Conservation (phyloP, 1,284 basidiomycete species). For the Cryptococcus sp. region DNA sequence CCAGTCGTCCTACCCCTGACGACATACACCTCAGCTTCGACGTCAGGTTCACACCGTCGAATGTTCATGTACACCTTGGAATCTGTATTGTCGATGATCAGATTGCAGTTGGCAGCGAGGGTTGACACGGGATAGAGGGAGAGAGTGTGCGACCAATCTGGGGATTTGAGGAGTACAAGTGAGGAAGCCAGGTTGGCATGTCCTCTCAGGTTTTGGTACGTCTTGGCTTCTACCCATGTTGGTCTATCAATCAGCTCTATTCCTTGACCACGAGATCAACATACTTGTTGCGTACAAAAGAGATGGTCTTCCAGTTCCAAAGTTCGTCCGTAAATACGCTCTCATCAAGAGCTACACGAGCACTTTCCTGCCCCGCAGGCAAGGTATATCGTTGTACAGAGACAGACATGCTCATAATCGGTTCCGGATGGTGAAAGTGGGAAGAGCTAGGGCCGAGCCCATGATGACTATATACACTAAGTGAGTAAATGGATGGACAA, state of each 20-base stretch:
- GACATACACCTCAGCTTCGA: constrained; percentile 11
- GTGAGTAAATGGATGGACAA: too few relatives aligned
- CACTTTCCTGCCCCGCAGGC: not conserved
- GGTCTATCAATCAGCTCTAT: constrained; percentile 7
- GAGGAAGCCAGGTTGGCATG: constrained; percentile 12
- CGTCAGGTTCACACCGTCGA: constrained; percentile 6
- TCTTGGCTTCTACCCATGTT: constrained; percentile 18
- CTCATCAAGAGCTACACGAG: not conserved
- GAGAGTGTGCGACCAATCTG: constrained; percentile 8
- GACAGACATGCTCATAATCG: not conserved
- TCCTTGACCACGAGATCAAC: constrained; percentile 3
- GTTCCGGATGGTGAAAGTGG: too few relatives aligned
- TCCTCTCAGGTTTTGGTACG: not conserved
- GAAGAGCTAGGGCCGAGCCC: too few relatives aligned
- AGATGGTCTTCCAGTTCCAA: constrained; percentile 12
- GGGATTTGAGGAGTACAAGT: constrained; percentile 12
- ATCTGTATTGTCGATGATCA: constrained; percentile 10
- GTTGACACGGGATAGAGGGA: constrained; percentile 25
- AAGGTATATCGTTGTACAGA: not conserved
- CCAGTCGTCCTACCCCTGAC: constrained; percentile 9
- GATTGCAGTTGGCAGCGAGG: constrained; percentile 13
- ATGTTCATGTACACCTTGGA: constrained; percentile 7
- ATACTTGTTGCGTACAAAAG: constrained; percentile 20
- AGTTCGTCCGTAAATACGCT: not conserved
- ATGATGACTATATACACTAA: too few relatives aligned